phyloP scores from a whole-genome alignment of 2,329 filamentous ascomycete species.

The Hirsutella thompsonii region DNA sequence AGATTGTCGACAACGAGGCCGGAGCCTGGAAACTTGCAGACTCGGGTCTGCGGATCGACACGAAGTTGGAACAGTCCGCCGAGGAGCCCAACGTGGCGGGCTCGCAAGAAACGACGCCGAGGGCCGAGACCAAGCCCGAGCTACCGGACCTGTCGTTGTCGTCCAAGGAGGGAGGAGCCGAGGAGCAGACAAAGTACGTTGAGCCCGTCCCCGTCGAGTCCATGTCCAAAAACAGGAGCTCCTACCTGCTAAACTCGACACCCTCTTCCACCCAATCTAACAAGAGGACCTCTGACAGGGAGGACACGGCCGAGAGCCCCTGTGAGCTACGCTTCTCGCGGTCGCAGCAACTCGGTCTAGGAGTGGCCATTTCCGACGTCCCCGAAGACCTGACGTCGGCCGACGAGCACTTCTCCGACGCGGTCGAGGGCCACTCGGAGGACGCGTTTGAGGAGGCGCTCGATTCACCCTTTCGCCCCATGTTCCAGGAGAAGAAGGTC shows the following conservation, averaged over 20 bases:
- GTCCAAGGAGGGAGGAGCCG: conserved; percentile 3
- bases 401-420: conserved; percentile 24
- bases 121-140: conserved; percentile 31
- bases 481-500: background rate
- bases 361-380: conserved; percentile 9
- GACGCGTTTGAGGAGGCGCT: conserved; percentile 8
- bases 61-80: conserved; percentile 16
- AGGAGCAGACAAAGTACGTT: conserved; percentile 11
- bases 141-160: conserved; percentile 11
- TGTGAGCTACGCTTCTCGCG: conserved; percentile 13
- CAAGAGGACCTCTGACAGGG: conserved; percentile 12
- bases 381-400: conserved; percentile 19
- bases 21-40: conserved; percentile 8
- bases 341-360: conserved; percentile 4
- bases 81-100: conserved; percentile 35
- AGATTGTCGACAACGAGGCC: conserved; percentile 13
- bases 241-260: conserved; percentile 26
- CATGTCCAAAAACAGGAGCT: conserved; percentile 28
- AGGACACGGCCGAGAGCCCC: conserved; percentile 9
- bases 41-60: conserved; percentile 26
- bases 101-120: conserved; percentile 57
- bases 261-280: conserved; percentile 18
- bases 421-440: conserved; percentile 13
- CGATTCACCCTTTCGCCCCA: conserved; percentile 2
- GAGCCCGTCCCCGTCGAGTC: conserved; percentile 26